Base-by-base conservation (phyloP, 2,329 filamentous ascomycete genomes). In the Hypoxylon sp. region DNA sequence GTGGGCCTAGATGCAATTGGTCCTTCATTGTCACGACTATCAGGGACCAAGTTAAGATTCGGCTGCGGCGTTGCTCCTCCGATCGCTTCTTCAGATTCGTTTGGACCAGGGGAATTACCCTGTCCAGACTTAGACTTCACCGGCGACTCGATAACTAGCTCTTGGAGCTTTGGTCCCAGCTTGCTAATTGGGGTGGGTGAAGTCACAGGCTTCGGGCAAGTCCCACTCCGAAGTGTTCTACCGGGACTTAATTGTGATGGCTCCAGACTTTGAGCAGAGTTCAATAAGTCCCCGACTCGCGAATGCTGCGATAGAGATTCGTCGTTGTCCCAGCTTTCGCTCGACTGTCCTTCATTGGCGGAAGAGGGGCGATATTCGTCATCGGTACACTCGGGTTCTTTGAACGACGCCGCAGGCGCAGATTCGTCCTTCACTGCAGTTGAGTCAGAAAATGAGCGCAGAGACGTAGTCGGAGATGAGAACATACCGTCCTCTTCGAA, bases 401-500 rank as follows among this genome's bases (percentile, higher is more conserved):
- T 21, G 27, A 60, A 51, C 19, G 62, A 65, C 6, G 59, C 24
- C 6, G 60, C 54, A 2, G 63, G 46, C 19, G 52, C 27, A 8
- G 44, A 29, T 6, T 27, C 39, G 2, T 60, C 19, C 24, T 17
- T 32, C 19, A 13, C 63, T 69, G 8, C 8, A 50, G 19, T 47
- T 13, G 1, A 6, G 10, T 64, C 44, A 63, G 54, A 10, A 11
- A 39, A 47, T 10, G 15, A 5, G 6, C 11, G 27, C 10, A 2
- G 35, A 37, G 46, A 24, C 31, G 24, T 47, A 11, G 7, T 32
- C 5, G 7, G n/a, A 15, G n/a, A 10, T 15, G 15, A 42, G 19
- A 21, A 44, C 56, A n/a, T 47, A 73, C 69, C 47, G 55, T 68
- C 67, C 7, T 64, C 47, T 21, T 56, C n/a, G 10, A 69, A 54